Base-by-base conservation (phyloP, 805 yeast genomes). In the Zygoascus biomembranicola region DNA sequence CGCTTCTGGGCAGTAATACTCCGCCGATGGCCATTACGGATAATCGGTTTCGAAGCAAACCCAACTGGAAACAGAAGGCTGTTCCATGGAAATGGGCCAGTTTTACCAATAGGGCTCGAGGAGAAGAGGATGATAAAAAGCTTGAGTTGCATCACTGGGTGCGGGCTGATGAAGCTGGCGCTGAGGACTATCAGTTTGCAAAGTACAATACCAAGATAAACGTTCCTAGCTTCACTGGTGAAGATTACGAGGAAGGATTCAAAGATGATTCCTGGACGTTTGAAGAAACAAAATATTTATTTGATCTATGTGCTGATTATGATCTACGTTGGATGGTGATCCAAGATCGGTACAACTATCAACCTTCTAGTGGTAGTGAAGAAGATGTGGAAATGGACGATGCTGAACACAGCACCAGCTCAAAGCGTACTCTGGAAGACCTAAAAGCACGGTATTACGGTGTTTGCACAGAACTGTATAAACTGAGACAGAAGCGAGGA, bases 1-100 rank as follows among this genome's bases (percentile, higher is more conserved):
- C 85, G 59, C 75, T 95, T 51, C 73, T 94, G 43, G 99, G 99
- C 5, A 90, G 94, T 42, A 89, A 89, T 67, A 82, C 95, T 1
- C 97, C 99, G 0, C 90, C 98, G 0, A 79, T 78, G 8, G 77
- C 77, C n/a, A 78, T 77, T n/a, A 74, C 75, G 50, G 73, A 73
- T 51, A 70, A 67, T 51, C 76, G 80, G 57, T 82, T 82, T 63
- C 85, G 84, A 58, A 87, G 83, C 55, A 77, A 81, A 59, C 74
- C 87, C 51, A 80, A 80, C 54, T 74, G 80, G 60, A 71, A 72
- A 44, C 75, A 78, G 18, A 84, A 81, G 56, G 85, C 88, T 0
- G 77, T 94, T 0, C 90, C 96, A 0, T 94, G 99, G 99, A 77
- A 80, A 0, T 74, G 80, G 68, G 77, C 77, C 18, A 70, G 74